Evolutionary conservation across 768 basidiomycete genomes (phyloP).

Genomic region (Phylloporus arenicola): DNA sequence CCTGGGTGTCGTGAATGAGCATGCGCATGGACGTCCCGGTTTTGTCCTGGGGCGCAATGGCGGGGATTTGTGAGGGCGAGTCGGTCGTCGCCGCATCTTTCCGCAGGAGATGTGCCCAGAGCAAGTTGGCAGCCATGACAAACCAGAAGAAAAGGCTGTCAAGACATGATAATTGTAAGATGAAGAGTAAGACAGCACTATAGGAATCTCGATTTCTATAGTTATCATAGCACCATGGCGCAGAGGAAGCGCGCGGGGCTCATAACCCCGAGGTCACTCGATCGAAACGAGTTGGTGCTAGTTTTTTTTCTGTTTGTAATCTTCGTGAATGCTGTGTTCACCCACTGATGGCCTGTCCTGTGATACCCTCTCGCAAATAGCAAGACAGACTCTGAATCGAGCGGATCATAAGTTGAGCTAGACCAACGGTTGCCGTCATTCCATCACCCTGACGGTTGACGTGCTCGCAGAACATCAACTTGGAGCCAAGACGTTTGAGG

Average conservation of each 20-base stretch:
- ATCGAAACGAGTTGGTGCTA: slow-evolving; percentile 43
- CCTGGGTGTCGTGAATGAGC: slow-evolving; percentile 69
- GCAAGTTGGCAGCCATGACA: slow-evolving; percentile 13
- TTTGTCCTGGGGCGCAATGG: slow-evolving; percentile 54
- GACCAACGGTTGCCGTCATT: no score
- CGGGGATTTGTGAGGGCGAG: slow-evolving; percentile 24
- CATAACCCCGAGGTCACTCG: slow-evolving; percentile 47
- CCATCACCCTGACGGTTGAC: no score
- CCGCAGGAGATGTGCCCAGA: slow-evolving; percentile 55
- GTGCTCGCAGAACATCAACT: no score
- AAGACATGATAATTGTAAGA: no score
- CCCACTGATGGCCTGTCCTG: no score
- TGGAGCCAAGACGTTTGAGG: no score
- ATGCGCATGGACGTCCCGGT: slow-evolving; percentile 66
- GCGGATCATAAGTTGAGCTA: no score
- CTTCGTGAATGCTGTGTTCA: no score
- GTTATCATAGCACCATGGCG: slow-evolving; percentile 37
- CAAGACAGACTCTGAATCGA: no score
- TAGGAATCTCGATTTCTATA: background rate
- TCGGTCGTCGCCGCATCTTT: slow-evolving; percentile 33
- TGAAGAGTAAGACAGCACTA: no score
- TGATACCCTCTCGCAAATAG: no score
- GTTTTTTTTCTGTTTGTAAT: slow-evolving; percentile 2
- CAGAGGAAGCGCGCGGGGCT: slow-evolving; percentile 46
- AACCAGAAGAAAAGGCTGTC: no score